Base-by-base conservation (phyloP, 2,329 filamentous ascomycete species). In the Coniella vitis region DNA sequence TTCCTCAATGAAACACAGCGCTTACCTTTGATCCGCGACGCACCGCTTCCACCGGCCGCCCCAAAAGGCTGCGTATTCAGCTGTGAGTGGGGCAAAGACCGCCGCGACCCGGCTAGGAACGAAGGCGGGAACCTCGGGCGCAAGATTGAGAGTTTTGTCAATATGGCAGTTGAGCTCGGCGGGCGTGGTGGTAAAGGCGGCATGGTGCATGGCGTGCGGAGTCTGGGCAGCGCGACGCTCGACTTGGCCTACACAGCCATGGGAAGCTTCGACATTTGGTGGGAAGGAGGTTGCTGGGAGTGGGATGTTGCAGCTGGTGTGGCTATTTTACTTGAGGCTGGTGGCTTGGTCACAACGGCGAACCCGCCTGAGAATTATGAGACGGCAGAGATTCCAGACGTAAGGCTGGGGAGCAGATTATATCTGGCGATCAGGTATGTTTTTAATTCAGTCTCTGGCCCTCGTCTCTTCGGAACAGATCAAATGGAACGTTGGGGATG, bases 281-380 rank as follows among this genome's bases (percentile, higher is more conserved):
- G 85, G 85, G 85, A 90, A 61, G 86, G 84, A 3, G 85, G 85
- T 0, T 88, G 84, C 59, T 88, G 85, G 85, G 86, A 89, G 65
- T 90, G 86, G 81, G 86, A 90, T 56, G 86, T 89, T 3, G 84
- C 85, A 2, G 86, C 86, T 12, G 86, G 85, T 2, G 81, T 88
- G 51, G 84, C 83, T 4, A 81, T 90, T 36, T 67, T 90, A 1
- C 69, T 82, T 49, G 86, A 90, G 66, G 85, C 86, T 2, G 86
- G 86, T 1, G 86, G 86, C 0, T 63, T 90, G 4, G 73, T 89
- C 17, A 90, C 86, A 0, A 85, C 81, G 3, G 85, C 84, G 0
- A 88, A 88, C 57, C 84, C 85, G 2, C 85, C 85, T 0, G 64
- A 73, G 35, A 69, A 85, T 54, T 63, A 68, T 12, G 70, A 72